Evolutionary conservation across 2,329 filamentous ascomycete genomes (phyloP).

Genomic region (Cladorrhinum sp.): DNA sequence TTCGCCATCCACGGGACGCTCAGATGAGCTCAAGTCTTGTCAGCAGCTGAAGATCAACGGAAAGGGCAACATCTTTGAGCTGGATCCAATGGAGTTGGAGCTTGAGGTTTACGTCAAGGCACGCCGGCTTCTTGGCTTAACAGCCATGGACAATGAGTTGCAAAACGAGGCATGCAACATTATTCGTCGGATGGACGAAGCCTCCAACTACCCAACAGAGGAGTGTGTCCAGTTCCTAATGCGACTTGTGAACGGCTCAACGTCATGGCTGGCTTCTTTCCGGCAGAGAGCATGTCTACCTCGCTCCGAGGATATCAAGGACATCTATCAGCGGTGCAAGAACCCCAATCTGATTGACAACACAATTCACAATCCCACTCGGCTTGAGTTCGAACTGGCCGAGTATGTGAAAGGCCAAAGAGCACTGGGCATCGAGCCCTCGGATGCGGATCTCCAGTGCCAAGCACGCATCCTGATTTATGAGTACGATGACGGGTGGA

Average conservation of each 20-base stretch:
- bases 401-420: slow-evolving; percentile 49
- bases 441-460: slow-evolving; percentile 53
- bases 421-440: slow-evolving; percentile 45
- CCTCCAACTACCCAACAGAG: slow-evolving; percentile 48
- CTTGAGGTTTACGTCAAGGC: slow-evolving; percentile 52
- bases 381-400: slow-evolving; percentile 54
- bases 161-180: slow-evolving; percentile 58
- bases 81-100: slow-evolving; percentile 53
- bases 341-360: slow-evolving; percentile 57
- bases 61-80: slow-evolving; percentile 55
- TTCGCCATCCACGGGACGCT: slow-evolving; percentile 36
- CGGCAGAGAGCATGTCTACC: slow-evolving; percentile 55
- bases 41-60: slow-evolving; percentile 54
- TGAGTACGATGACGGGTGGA: slow-evolving; percentile 61
- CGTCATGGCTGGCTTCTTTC: slow-evolving; percentile 55
- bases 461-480: slow-evolving; percentile 61
- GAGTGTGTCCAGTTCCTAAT: slow-evolving; percentile 55
- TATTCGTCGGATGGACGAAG: slow-evolving; percentile 54
- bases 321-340: slow-evolving; percentile 47
- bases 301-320: slow-evolving; percentile 52
- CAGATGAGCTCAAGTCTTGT: slow-evolving; percentile 45
- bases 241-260: slow-evolving; percentile 47
- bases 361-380: slow-evolving; percentile 56
- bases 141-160: slow-evolving; percentile 57
- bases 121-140: slow-evolving; percentile 53